Percentiles rank a stretch among this genome's conserved stretches.
These are phyloP conservation scores for Acephala macrosclerotiorum DNA, from an alignment of 2,329 filamentous ascomycete species.

Conservation along the genomic window DNA sequence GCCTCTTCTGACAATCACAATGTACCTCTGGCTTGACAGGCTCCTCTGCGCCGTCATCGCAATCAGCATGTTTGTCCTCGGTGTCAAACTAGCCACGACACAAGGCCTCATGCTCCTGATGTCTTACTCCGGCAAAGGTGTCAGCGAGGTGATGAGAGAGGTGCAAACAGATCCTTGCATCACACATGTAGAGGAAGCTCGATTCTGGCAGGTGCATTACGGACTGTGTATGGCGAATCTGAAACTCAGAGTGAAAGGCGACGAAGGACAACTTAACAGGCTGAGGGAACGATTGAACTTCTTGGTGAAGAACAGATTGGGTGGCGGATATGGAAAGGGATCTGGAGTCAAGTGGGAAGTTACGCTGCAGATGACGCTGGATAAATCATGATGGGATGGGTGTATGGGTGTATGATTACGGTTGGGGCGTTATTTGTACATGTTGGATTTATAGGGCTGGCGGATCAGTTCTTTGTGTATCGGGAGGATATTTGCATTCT, in stretches of 20 bases:
- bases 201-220: slow-evolving; percentile 99
- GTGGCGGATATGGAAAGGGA: slow-evolving; percentile 84
- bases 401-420: slow-evolving; percentile 13
- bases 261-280: slow-evolving; percentile 75
- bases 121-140: slow-evolving; percentile 67
- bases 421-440: slow-evolving; percentile 3
- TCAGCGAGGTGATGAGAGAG: slow-evolving; percentile 75
- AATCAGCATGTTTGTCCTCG: slow-evolving; percentile 86
- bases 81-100: slow-evolving; percentile 81
- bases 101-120: slow-evolving; percentile 96
- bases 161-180: slow-evolving; percentile 84
- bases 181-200: slow-evolving; percentile 82
- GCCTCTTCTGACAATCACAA: slow-evolving; percentile 80
- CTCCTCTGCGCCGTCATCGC: slow-evolving; percentile 83
- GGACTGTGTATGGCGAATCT: slow-evolving; percentile 95
- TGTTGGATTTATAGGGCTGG: slow-evolving; percentile 3
- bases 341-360: slow-evolving; percentile 91
- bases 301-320: slow-evolving; percentile 84
- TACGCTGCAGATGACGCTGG: slow-evolving; percentile 73
- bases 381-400: slow-evolving; percentile 30
- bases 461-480: background rate
- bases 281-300: slow-evolving; percentile 79
- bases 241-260: slow-evolving; percentile 76
- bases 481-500: background rate
- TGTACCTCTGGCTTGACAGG: slow-evolving; percentile 85